Evolutionary conservation across 345 rosid genomes (phyloP), one percentile per base, ranked within the genome.

Genomic region (Boechera retrofracta): DNA sequence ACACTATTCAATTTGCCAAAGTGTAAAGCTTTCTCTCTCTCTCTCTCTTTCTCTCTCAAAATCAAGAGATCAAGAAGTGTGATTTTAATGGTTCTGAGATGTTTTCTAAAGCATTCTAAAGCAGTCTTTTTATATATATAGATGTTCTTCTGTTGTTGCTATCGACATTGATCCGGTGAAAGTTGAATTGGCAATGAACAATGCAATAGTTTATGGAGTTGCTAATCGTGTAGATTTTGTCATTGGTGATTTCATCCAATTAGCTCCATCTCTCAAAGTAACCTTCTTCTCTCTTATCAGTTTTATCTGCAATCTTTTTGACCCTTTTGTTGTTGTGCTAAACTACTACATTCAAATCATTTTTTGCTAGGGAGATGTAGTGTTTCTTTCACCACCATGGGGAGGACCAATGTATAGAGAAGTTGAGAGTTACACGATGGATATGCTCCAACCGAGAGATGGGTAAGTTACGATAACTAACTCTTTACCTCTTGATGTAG

Each of bases 371-470:
- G 89, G 83, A 32, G 86, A 86, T 63, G 65, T 84, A 1, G 71
- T 79, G 66, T 86, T 77, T 74, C 80, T 86, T 39, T 54, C 87
- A 24, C 87, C 87, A 16, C 87, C 87, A 21, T 86, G 86, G 87
- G 85, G 89, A 60, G 86, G 85, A 45, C 86, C 89, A 26, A 77
- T 78, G 38, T 86, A 84, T 67, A 84, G 35, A 58, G 47, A 68
- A 57, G 47, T 74, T 36, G 76, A 76, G 79, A 81, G 56, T 59
- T 86, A 65, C 49, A 80, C 53, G 48, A 61, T 84, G 76, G 79
- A 82, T 72, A 69, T 86, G 80, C 79, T 86, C 12, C 67, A 71
- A 79, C 89, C 86, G 4, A 79, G 28, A 78, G 52, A n/a, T 10
- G 52, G 52, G 52, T 47, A 47, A 35, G 24, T 18, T 18, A 3